Conservation (phyloP, 805 yeast genomes). For the Hanseniaspora occidentalis region DNA sequence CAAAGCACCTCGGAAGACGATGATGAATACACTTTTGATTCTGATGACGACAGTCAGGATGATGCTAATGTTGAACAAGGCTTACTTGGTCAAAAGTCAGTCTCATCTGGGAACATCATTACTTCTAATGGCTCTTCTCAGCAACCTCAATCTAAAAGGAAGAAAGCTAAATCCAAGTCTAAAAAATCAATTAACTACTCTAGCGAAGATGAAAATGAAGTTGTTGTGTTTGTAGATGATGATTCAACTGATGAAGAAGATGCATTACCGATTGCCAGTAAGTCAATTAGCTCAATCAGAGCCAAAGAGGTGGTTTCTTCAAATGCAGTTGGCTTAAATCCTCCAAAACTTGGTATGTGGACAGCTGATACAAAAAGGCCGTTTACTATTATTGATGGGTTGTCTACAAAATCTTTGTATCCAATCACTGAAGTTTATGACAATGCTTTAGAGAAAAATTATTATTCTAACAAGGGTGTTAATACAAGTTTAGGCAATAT, state of each 20-base stretch:
- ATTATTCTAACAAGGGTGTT: no score
- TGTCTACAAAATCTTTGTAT: slow-evolving; percentile 66
- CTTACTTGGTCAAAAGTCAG: neutral
- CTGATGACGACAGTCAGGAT: slow-evolving; percentile 41
- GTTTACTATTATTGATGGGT: slow-evolving; percentile 89
- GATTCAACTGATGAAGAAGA: slow-evolving; percentile 92
- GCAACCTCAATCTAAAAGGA: slow-evolving; percentile 6
- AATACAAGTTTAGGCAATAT: no score
- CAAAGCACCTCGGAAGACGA: slow-evolving; percentile 18
- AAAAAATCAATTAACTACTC: slow-evolving; percentile 7
- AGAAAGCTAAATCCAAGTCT: slow-evolving; percentile 3
- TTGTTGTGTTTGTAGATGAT: slow-evolving; percentile 42
- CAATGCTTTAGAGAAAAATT: no score
- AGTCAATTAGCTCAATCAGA: slow-evolving; percentile 55
- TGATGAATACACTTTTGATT: slow-evolving; percentile 12
- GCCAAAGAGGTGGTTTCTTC: slow-evolving; percentile 90
- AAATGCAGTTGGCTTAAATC: slow-evolving; percentile 66
- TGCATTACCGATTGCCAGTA: slow-evolving; percentile 56
- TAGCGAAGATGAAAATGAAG: slow-evolving; percentile 19
- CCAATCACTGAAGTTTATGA: no score
- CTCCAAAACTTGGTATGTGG: slow-evolving; percentile 92
- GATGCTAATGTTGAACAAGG: slow-evolving; percentile 12
- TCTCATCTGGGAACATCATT: no score
- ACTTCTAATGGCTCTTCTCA: neutral
- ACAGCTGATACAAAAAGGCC: slow-evolving; percentile 65